Percentiles rank a stretch among this genome's conserved stretches.
These are phyloP conservation scores for Brettanomyces custersianus DNA, from an alignment of 805 yeast species.

Conservation along the genomic window DNA sequence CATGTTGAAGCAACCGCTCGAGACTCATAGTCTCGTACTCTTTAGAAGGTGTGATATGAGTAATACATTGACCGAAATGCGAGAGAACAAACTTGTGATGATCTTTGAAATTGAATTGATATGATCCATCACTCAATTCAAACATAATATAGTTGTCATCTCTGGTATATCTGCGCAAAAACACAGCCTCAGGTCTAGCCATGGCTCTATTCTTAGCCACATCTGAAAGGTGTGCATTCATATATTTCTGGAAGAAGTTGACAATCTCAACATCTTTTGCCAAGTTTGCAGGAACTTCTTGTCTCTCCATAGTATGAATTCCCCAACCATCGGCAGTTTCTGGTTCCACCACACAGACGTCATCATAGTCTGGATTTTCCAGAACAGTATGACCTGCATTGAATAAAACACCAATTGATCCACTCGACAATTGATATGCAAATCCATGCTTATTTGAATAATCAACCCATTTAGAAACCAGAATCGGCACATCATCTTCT, in stretches of 20 bases:
- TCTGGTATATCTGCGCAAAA: constrained; percentile 76
- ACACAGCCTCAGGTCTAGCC: constrained; percentile 52
- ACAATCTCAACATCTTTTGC: constrained; percentile 76
- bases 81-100: constrained; percentile 84
- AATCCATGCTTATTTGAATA: constrained; percentile 93
- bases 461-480: constrained; percentile 95
- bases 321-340: constrained; percentile 45
- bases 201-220: constrained; percentile 43
- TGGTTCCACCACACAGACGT: constrained; percentile 54
- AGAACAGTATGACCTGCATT: constrained; percentile 78
- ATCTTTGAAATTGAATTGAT: constrained; percentile 92
- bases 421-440: constrained; percentile 84
- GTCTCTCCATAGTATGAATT: constrained; percentile 36
- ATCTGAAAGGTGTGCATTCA: constrained; percentile 83
- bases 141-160: constrained; percentile 79
- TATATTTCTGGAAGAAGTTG: constrained; percentile 81
- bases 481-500: constrained; percentile 44
- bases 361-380: constrained; percentile 53
- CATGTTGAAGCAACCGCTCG: constrained; percentile 36
- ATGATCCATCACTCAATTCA: constrained; percentile 83
- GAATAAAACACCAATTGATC: constrained; percentile 84
- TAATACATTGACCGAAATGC: constrained; percentile 63
- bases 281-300: constrained; percentile 36
- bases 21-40: constrained; percentile 59
- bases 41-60: constrained; percentile 74